phyloP scores from a whole-genome alignment of 768 basidiomycete species.

The Tricholoma sp. region DNA sequence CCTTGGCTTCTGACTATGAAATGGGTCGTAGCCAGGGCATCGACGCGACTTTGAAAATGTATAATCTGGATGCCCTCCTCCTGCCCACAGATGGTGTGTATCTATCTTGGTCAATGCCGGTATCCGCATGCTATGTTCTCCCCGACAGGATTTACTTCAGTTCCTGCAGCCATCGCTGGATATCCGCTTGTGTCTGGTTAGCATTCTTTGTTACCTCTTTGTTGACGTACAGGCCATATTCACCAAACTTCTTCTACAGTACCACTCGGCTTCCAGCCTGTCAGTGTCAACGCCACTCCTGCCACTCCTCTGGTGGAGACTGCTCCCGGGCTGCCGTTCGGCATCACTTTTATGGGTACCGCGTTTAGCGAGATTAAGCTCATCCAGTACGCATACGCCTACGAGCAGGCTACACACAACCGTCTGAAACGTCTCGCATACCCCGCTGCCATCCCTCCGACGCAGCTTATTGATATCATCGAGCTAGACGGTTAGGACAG shows the following conservation, averaged over 20 bases:
- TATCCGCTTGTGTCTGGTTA: slow-evolving; percentile 63
- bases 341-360: slow-evolving; percentile 57
- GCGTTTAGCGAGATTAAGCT: slow-evolving; percentile 56
- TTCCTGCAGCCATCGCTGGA: slow-evolving; percentile 47
- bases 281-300: slow-evolving; percentile 31
- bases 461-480: slow-evolving; percentile 34
- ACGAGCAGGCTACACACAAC: slow-evolving; percentile 58
- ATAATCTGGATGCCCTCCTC: slow-evolving; percentile 47
- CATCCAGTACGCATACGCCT: slow-evolving; percentile 56
- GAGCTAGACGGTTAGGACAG: no score
- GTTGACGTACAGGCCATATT: neutral
- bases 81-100: slow-evolving; percentile 39
- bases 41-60: slow-evolving; percentile 42
- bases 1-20: slow-evolving; percentile 39
- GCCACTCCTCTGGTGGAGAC: slow-evolving; percentile 45
- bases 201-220: slow-evolving; percentile 3
- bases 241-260: slow-evolving; percentile 25
- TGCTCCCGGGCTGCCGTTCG: slow-evolving; percentile 56
- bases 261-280: slow-evolving; percentile 56
- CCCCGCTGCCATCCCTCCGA: slow-evolving; percentile 50
- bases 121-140: neutral
- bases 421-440: slow-evolving; percentile 45
- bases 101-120: slow-evolving; percentile 29
- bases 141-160: slow-evolving; percentile 10
- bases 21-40: slow-evolving; percentile 50